These are phyloP conservation scores for Paratrypanosoma confusum DNA, from an alignment of 208 protist species.

Conservation along the genomic window DNA sequence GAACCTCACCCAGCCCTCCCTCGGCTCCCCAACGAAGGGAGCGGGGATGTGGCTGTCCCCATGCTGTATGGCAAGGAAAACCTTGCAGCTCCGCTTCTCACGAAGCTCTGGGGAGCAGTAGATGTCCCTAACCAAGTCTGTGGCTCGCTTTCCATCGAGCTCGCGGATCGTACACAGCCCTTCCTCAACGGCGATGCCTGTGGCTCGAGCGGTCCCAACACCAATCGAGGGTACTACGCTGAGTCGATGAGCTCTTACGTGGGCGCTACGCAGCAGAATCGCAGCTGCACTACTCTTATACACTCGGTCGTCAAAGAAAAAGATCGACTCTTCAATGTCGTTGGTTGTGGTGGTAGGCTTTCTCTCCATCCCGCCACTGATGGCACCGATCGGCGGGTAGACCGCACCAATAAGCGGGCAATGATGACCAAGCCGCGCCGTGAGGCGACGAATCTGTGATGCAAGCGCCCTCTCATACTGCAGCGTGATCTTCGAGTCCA, in stretches of 20 bases:
- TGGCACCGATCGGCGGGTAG: constrained; percentile 36
- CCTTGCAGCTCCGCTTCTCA: constrained; percentile 31
- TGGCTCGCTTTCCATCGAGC: constrained; percentile 32
- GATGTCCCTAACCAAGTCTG: constrained; percentile 45
- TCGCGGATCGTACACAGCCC: constrained; percentile 28
- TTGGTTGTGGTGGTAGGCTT: constrained; percentile 3
- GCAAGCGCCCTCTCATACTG: constrained; percentile 68
- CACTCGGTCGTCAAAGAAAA: constrained; percentile 72
- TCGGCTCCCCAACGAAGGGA: constrained; percentile 57
- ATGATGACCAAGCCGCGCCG: constrained; percentile 14
- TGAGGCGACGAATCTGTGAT: constrained; percentile 33
- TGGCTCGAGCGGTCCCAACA: constrained; percentile 22
- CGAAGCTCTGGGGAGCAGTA: constrained; percentile 47
- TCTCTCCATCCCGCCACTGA: constrained; percentile 2
- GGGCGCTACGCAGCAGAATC: constrained; percentile 55
- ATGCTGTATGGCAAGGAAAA: constrained; percentile 55
- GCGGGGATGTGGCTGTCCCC: constrained; percentile 42
- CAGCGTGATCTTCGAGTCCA: constrained; percentile 57
- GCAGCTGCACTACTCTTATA: constrained; percentile 68
- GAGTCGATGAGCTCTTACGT: constrained; percentile 39
- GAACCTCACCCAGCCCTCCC: constrained; percentile 29
- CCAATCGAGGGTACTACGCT: constrained; percentile 72
- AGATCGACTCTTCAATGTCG: constrained; percentile 57
- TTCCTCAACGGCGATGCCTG: constrained; percentile 23
- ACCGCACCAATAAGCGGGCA: constrained; percentile 61